Percentiles rank a stretch among this genome's conserved stretches.
Evolutionary conservation across 2,329 filamentous ascomycete genomes (phyloP).

Genomic region (Neofusicoccum cordaticola): DNA sequence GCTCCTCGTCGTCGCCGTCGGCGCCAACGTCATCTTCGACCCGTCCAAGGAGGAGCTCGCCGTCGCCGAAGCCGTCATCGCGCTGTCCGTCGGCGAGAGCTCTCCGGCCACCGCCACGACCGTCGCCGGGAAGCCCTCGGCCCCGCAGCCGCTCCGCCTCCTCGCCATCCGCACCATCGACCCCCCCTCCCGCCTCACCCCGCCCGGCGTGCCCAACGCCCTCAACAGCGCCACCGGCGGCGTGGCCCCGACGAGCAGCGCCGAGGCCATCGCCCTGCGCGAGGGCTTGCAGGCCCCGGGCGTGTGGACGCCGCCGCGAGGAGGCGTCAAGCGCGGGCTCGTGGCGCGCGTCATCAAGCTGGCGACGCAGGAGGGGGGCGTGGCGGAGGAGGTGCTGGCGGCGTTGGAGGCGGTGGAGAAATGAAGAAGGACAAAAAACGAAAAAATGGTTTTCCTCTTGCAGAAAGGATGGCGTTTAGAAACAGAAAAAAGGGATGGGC

Average conservation of each 20-base stretch:
- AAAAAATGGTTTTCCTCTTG: neutral
- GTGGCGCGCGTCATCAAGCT: constrained; percentile 73
- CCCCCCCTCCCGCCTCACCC: constrained; percentile 48
- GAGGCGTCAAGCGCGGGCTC: constrained; percentile 73
- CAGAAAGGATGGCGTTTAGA: neutral
- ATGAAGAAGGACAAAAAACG: constrained; percentile 23
- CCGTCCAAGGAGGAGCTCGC: constrained; percentile 87
- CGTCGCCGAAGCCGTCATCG: constrained; percentile 85
- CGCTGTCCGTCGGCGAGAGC: constrained; percentile 66
- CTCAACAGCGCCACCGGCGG: constrained; percentile 47
- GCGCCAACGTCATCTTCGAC: constrained; percentile 89
- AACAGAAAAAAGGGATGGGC: neutral
- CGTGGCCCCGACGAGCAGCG: constrained; percentile 34
- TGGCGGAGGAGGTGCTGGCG: constrained; percentile 81
- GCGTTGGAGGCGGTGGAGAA: constrained; percentile 72
- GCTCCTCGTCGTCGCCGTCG: constrained; percentile 82
- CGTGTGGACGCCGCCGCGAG: constrained; percentile 82
- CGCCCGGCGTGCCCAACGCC: constrained; percentile 47
- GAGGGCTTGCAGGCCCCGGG: constrained; percentile 60
- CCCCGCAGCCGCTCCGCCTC: constrained; percentile 28
- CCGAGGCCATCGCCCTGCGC: constrained; percentile 44
- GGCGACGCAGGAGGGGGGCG: constrained; percentile 72
- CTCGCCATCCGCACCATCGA: constrained; percentile 50
- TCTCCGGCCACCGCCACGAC: constrained; percentile 21
- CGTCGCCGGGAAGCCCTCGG: constrained; percentile 15